Base-by-base conservation (phyloP, 257 asterid species). In the Primulina eburnea region DNA sequence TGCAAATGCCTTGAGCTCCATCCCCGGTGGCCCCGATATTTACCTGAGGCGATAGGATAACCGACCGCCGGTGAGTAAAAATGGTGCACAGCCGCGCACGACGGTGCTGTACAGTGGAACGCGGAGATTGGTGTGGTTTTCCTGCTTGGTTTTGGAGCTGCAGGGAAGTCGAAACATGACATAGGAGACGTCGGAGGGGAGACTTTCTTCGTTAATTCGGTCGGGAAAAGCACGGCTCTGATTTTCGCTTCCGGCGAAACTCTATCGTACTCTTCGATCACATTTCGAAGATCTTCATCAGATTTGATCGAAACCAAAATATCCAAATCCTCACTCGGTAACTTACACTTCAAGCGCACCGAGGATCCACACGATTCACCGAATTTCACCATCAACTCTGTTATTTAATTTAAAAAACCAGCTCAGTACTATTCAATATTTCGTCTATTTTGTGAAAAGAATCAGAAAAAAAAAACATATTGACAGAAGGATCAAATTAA, bases 311-410 rank as follows among this genome's bases (percentile, higher is more conserved):
- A 76, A 26, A 94, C 76, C 32, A 94, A 76, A 73, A 94, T 81
- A 60, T 94, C 99, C 37, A 91, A 64, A 82, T 91, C 97, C 62
- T 88, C 97, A 4, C 52, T 78, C 11, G 97, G 98, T 34, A 92
- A 75, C 77, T 86, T 86, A 76, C 97, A 92, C 80, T 78, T 88
- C 78, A 92, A 79, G 40, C 37, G 72, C 88, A 86, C 74, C 7
- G 97, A 86, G 4, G 81, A 75, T 69, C 96, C 91, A 75, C 88
- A 85, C 56, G 82, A 77, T 66, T 90, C 98, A 33, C 82, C 90
- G 16, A 92, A 86, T 83, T 90, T 92, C 80, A 83, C 84, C 87
- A 88, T 71, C 80, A 90, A 73, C 60, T 90, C 98, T 88, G 81
- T 18, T 60, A 18, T 34, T 18, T 11, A 8, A 12, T 24, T 8